Evolutionary conservation across 192 early-diverging fungal genomes (phyloP).

Genomic region (Coemansia sp.): DNA sequence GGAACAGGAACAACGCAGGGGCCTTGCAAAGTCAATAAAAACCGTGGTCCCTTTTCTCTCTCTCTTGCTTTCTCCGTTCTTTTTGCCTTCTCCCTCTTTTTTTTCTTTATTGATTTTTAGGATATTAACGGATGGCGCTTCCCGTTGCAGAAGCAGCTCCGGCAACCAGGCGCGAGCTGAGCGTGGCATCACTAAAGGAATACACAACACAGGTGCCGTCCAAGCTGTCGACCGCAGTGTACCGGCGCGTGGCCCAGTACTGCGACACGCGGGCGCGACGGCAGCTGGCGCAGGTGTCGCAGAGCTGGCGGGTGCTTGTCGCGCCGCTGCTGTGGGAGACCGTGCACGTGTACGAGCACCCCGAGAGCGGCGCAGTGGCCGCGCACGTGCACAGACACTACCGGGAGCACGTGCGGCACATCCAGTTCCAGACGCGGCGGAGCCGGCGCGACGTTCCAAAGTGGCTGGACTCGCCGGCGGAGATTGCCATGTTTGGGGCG

Average conservation of each 20-base stretch:
- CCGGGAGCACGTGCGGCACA: slow-evolving; percentile 41
- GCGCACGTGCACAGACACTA: slow-evolving; percentile 39
- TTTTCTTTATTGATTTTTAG: neutral
- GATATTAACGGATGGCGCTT: slow-evolving; percentile 15
- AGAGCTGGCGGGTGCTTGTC: slow-evolving; percentile 51
- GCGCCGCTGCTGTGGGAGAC: slow-evolving; percentile 49
- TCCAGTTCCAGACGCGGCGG: slow-evolving; percentile 39
- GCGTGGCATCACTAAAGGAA: slow-evolving; percentile 37
- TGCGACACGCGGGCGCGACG: slow-evolving; percentile 39
- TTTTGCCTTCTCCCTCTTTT: neutral
- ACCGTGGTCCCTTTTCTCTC: too few relatives aligned
- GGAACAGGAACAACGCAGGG: too few relatives aligned
- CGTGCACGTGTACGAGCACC: slow-evolving; percentile 39
- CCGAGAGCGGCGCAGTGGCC: slow-evolving; percentile 23
- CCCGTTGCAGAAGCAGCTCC: slow-evolving; percentile 15
- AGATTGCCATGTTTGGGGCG: slow-evolving; percentile 49
- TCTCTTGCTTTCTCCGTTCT: too few relatives aligned
- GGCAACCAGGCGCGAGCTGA: slow-evolving; percentile 23
- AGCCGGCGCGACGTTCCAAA: slow-evolving; percentile 38
- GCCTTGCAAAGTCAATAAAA: too few relatives aligned
- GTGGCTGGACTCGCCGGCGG: slow-evolving; percentile 52
- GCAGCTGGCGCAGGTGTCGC: slow-evolving; percentile 46
- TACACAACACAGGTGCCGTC: slow-evolving; percentile 19
- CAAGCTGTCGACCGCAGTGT: slow-evolving; percentile 42
- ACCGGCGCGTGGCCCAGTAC: slow-evolving; percentile 51